Base-by-base conservation (phyloP, 352 stramenopile genomes). In the Plasmopara halstedii region DNA sequence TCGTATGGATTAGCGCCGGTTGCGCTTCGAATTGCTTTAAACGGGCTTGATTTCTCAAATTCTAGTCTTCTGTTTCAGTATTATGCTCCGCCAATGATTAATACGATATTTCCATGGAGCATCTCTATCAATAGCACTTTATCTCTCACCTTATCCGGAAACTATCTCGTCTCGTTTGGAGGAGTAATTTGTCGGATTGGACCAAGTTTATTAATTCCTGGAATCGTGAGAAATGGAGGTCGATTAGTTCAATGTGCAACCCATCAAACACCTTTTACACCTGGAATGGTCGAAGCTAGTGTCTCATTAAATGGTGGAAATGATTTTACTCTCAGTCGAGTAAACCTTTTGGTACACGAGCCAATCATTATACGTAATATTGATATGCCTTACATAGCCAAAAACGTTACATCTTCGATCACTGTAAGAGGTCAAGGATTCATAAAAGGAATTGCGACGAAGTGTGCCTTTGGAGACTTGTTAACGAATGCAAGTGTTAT, bases 261-360 rank as follows among this genome's bases (percentile, higher is more conserved):
- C 2, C 14, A 42, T 11, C 25, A 23, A 2, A 31, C 39, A 6
- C 17, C 31, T 1, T 35, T 51, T 6, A n/a, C 1, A 1, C 14
- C 41, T 5, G 40, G 56, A 2, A 27, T 55, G 5, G 15, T 59
- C 6, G 44, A 52, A n/a, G 39, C 73, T 5, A 42, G 47, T 26
- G 22, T 73, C 29, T 73, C 67, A 22, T 34, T 77, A 13, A 77
- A 77, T 51, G 47, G 52, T 1, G 61, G 66, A 3, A 38, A 55
- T 25, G 63, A 77, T 36, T 77, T 64, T 27, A 53, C 64, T 13
- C 42, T 10, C 11, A 59, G 31, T 34, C 17, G 25, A 20, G 11
- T 32, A 0, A 42, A 26, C 2, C 31, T 73, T 14, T 3, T 64
- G 1, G 23, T 73, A 1, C 56, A 69, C 19, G 27, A 44, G 1